Evolutionary conservation across 371 early-diverging fungal species (phyloP).

Genomic region (Apophysomyces elegans): DNA sequence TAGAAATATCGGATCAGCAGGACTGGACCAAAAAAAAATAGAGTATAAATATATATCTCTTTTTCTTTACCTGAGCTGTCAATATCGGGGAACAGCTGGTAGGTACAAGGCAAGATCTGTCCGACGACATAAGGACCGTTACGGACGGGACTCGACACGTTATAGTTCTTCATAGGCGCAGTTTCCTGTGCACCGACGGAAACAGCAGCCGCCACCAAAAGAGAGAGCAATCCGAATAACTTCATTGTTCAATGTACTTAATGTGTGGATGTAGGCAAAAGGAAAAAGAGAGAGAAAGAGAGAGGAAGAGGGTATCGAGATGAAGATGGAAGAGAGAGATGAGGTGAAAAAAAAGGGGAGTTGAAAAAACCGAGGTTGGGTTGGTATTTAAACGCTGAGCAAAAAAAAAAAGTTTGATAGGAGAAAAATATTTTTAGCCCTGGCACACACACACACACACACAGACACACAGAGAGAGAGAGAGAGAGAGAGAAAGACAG

Average conservation of each 20-base stretch:
- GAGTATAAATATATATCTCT: neutral
- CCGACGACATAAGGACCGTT: conserved; percentile 46
- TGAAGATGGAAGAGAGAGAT: conserved; percentile 2
- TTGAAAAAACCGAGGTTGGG: neutral
- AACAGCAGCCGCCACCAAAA: conserved; percentile 13
- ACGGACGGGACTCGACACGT: conserved; percentile 41
- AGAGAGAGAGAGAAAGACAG: too few relatives aligned
- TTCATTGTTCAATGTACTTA: conserved; percentile 5
- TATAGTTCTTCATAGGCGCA: conserved; percentile 41
- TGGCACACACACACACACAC: neutral
- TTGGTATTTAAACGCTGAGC: conserved; percentile 4
- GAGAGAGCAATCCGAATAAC: conserved; percentile 14
- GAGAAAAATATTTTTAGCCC: conserved; percentile 6
- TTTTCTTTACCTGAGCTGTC: conserved; percentile 28
- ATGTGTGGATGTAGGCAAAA: neutral
- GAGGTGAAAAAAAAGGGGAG: neutral
- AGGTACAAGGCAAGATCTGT: conserved; percentile 43
- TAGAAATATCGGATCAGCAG: neutral
- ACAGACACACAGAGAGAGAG: too few relatives aligned
- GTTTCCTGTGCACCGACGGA: conserved; percentile 37
- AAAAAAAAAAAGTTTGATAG: neutral
- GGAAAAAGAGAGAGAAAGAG: conserved; percentile 7
- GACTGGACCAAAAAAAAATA: neutral
- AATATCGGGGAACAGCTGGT: conserved; percentile 29
- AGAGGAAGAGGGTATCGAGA: neutral